A percentile compares a stretch with the other conserved stretches of the same genome.
These are phyloP conservation scores for Fusarium acutatum DNA, from an alignment of 2,329 filamentous ascomycete genomes.

Conservation along the genomic window DNA sequence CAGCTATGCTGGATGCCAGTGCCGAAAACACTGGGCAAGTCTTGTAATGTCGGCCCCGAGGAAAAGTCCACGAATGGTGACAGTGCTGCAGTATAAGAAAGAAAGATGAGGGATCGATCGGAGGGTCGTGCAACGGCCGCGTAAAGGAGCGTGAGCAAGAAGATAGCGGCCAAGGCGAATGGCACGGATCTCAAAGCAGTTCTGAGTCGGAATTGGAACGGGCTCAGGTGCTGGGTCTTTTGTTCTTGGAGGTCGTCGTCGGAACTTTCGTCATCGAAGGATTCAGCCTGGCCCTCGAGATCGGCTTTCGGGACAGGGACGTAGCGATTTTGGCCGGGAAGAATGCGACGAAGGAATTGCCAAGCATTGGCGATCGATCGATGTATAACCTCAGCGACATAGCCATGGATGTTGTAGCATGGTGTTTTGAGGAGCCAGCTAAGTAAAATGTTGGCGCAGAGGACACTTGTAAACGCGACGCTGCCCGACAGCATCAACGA, in stretches of 20 bases:
- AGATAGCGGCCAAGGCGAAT: background rate
- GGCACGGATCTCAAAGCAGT: background rate
- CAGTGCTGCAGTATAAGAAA: slow-evolving; percentile 48
- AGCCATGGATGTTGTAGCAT: slow-evolving; percentile 26
- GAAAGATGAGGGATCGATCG: slow-evolving; percentile 45
- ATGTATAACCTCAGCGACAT: slow-evolving; percentile 39
- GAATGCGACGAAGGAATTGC: slow-evolving; percentile 3
- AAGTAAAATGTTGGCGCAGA: slow-evolving; percentile 20
- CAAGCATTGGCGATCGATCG: slow-evolving; percentile 32
- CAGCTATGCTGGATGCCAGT: slow-evolving; percentile 37
- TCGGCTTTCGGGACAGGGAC: slow-evolving; percentile 23
- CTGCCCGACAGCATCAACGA: slow-evolving; percentile 45
- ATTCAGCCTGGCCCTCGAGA: background rate
- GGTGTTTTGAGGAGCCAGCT: slow-evolving; percentile 41
- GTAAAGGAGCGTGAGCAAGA: slow-evolving; percentile 33
- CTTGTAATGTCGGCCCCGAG: slow-evolving; percentile 39
- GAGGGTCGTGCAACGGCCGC: slow-evolving; percentile 38
- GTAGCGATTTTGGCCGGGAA: slow-evolving; percentile 13
- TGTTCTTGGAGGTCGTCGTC: background rate
- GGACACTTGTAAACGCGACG: slow-evolving; percentile 37
- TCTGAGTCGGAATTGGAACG: background rate
- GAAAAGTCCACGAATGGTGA: slow-evolving; percentile 48
- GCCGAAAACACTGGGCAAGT: slow-evolving; percentile 33
- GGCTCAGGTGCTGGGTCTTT: background rate
- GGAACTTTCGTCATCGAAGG: background rate